Conservation (phyloP, 768 basidiomycete species). For the Suillus placidus region DNA sequence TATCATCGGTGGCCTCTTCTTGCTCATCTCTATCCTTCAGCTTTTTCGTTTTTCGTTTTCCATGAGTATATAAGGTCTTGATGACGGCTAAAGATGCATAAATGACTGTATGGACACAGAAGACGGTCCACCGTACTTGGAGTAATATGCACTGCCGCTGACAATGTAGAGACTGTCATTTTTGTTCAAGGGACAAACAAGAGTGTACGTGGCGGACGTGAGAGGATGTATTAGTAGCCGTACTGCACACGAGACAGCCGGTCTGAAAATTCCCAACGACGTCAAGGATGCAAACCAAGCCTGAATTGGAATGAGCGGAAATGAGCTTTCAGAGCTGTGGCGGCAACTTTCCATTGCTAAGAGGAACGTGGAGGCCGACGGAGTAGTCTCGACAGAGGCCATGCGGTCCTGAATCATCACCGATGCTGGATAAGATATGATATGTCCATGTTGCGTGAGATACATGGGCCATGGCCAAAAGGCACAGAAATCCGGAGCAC, state of each 20-base stretch:
- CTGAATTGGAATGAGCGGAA: background rate
- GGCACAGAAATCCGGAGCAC: background rate
- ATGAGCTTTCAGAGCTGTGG: background rate
- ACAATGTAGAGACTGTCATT: constrained; percentile 57
- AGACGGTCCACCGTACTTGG: constrained; percentile 41
- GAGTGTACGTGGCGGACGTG: background rate
- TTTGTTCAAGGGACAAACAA: no score
- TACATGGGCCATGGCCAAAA: background rate
- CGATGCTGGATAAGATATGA: background rate
- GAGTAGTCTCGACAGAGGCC: background rate
- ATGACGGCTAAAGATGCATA: constrained; percentile 46
- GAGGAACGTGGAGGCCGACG: background rate
- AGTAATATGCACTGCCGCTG: constrained; percentile 57
- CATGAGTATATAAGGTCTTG: constrained; percentile 54
- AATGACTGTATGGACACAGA: background rate
- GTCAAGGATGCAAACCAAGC: background rate
- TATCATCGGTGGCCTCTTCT: constrained; percentile 55
- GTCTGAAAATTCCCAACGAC: background rate
- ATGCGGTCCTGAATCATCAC: background rate
- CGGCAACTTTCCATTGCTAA: background rate
- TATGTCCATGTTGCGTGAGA: background rate
- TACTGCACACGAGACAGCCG: background rate
- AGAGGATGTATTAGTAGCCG: background rate
- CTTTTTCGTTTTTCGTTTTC: constrained; percentile 44
- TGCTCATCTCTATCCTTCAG: constrained; percentile 35